Conservation (phyloP, 179 eudicot species). For the Silene vulgaris region DNA sequence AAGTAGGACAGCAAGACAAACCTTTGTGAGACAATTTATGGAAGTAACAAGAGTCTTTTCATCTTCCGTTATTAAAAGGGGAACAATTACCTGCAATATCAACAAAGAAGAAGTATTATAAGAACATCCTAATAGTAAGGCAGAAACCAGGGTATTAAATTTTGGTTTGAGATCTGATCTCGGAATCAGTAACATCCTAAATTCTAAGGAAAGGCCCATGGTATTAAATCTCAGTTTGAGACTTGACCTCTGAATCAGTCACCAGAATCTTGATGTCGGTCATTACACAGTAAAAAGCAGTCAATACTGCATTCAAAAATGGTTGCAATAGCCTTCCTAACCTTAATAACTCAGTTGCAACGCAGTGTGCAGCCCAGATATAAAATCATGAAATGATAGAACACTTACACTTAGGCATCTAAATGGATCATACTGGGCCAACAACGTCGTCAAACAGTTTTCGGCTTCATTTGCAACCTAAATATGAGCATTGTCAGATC, state of each 20-base stretch:
- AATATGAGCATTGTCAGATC: slow-evolving; percentile 14
- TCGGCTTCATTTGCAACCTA: slow-evolving; percentile 92
- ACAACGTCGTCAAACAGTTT: slow-evolving; percentile 66
- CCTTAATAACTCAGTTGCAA: neutral
- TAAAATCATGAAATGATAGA: neutral
- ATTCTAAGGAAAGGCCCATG: neutral
- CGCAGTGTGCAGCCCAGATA: neutral
- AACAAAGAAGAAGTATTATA: neutral
- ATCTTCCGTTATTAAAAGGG: slow-evolving; percentile 81
- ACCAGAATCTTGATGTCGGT: neutral
- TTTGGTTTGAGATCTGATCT: too few relatives aligned
- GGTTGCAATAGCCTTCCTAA: neutral
- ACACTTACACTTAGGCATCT: slow-evolving; percentile 78
- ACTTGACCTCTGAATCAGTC: neutral
- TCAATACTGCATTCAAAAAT: neutral
- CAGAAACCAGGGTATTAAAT: too few relatives aligned
- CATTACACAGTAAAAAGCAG: too few relatives aligned
- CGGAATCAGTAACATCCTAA: neutral
- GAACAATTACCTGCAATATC: slow-evolving; percentile 72
- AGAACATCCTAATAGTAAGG: too few relatives aligned
- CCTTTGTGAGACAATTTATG: slow-evolving; percentile 94
- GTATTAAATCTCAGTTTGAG: neutral
- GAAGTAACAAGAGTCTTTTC: slow-evolving; percentile 88
- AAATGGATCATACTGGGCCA: slow-evolving; percentile 86
- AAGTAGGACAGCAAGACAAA: slow-evolving; percentile 22